Evolutionary conservation across 1,139 yeast species (phyloP).

Genomic region (Arxiozyma telluris): DNA sequence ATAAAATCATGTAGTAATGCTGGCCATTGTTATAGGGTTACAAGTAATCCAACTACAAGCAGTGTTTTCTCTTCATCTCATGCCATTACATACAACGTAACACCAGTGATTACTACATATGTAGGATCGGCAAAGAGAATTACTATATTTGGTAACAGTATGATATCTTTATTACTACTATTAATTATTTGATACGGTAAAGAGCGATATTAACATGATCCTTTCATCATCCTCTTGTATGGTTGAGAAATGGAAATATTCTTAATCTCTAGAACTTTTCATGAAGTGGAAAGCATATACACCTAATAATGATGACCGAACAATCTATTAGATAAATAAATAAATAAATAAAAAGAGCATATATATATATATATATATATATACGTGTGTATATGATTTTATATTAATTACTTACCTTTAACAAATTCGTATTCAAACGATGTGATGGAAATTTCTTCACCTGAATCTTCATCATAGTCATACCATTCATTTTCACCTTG

Average conservation of each 20-base stretch:
- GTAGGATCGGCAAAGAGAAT: constrained; percentile 3
- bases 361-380: background rate
- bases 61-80: constrained; percentile 1
- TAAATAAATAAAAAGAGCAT: background rate
- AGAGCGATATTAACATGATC: background rate
- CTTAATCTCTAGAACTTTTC: background rate
- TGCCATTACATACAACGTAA: background rate
- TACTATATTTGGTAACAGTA: background rate
- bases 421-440: constrained; percentile 56
- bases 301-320: background rate
- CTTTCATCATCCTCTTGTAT: background rate
- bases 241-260: background rate
- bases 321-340: background rate
- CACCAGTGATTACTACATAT: constrained; percentile 6
- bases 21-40: background rate
- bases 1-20: background rate
- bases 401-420: constrained; percentile 20
- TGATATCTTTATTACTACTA: constrained; percentile 2
- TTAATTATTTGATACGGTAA: background rate
- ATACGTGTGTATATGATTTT: background rate
- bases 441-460: constrained; percentile 71
- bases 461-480: constrained; percentile 84
- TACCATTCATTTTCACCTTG: constrained; percentile 86
- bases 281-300: background rate
- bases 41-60: background rate